phyloP scores from a whole-genome alignment of 345 rosid genomes.

The Rubroshorea leprosula region DNA sequence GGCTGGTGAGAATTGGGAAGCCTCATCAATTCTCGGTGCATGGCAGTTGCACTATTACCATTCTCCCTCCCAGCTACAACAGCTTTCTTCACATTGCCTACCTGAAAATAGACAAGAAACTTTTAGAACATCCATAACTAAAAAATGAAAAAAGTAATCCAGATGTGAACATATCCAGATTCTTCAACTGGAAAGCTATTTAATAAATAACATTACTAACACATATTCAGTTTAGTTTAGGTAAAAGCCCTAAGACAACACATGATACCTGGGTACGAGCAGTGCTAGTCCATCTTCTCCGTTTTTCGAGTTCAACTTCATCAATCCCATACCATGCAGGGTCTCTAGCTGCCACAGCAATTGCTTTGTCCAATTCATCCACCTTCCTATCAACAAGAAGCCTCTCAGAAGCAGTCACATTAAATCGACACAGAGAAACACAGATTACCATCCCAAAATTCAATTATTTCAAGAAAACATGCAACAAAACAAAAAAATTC shows the following conservation, averaged over 20 bases:
- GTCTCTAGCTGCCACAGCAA: slow-evolving; percentile 81
- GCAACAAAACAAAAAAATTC: not conserved
- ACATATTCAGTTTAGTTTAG: not conserved
- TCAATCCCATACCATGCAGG: slow-evolving; percentile 89
- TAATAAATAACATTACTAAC: too few species aligned
- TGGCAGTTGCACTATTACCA: slow-evolving; percentile 43
- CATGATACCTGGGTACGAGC: slow-evolving; percentile 68
- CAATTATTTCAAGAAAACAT: not conserved
- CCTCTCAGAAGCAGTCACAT: slow-evolving; percentile 37
- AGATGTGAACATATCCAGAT: not conserved
- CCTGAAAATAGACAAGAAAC: too few species aligned
- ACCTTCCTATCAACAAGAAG: slow-evolving; percentile 77
- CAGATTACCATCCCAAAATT: not conserved
- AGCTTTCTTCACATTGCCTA: slow-evolving; percentile 64
- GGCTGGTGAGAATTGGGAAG: slow-evolving; percentile 57
- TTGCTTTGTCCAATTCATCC: slow-evolving; percentile 92
- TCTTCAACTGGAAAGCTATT: not conserved
- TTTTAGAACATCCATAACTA: too few species aligned
- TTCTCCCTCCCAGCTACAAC: slow-evolving; percentile 58
- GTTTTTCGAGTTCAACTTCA: slow-evolving; percentile 74
- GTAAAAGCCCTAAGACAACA: not conserved
- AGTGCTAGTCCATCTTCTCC: slow-evolving; percentile 87
- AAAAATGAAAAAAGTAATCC: not conserved
- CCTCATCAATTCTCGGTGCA: slow-evolving; percentile 81
- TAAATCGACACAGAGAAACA: not conserved